Evolutionary conservation across 495 filamentous ascomycete genomes (phyloP), one percentile per base, ranked within the genome.

Genomic region (Cladorrhinum samala): DNA sequence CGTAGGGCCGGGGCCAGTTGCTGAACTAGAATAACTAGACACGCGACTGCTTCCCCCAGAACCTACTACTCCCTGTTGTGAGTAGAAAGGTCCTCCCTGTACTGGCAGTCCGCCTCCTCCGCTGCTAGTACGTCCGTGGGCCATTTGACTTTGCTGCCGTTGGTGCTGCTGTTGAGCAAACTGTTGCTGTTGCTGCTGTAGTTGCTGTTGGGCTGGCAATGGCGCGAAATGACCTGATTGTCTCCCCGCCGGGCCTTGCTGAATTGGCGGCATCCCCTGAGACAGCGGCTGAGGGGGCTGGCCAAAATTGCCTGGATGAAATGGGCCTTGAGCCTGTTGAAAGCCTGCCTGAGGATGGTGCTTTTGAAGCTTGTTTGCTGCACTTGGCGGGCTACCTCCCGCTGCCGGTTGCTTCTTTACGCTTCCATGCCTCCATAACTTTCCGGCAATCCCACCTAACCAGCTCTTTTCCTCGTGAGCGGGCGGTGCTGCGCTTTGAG

Each of bases 101-200:
- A 14, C 38, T 42, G 24, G 37, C 49, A 14, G n/a, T 2, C 17
- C 24, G 8, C 16, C 4, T 7, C 41, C 40, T 18, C 9, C 23
- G 18, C 50, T 23, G 20, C 16, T 8, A 43, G 19, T 19, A 9
- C 42, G 18, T 0, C 25, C 18, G n/a, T 25, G 18, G 3, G n/a
- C 2, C 13, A 33, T 33, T 33, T 11, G 6, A 33, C 6, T 33
- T 11, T 33, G 27, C 27, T 36, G 24, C 2, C 44, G 38, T 40
- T 50, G 53, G n/a, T 17, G 39, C 7, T 50, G 45, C 7, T 43
- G 44, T n/a, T 49, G 49, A 14, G 52, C 44, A 13, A 17, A 14
- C 11, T 42, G 50, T 9, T 23, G 49, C 17, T 48, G 39, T 9
- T 36, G 19, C 14, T 42, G 49, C 14, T 46, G 44, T 18, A 25